Base-by-base conservation (phyloP, 2,329 filamentous ascomycete genomes). In the Boeremia exigua region DNA sequence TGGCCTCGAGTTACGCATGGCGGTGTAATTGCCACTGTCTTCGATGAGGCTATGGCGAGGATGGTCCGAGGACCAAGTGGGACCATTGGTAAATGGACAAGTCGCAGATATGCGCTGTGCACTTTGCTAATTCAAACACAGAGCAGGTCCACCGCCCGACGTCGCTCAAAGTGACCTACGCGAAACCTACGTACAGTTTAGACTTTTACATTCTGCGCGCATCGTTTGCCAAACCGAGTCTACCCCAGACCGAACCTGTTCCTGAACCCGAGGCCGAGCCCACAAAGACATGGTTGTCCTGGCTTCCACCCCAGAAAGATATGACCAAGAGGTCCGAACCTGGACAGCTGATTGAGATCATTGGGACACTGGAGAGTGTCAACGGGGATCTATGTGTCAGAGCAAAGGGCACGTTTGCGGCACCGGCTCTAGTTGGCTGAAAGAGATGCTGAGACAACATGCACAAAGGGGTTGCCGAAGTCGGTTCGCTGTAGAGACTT, bases 1-100 rank as follows among this genome's bases (percentile, higher is more conserved):
- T 93, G 88, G 88, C 89, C 89, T 1, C 82, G 84, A 11, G 80
- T 90, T 36, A 85, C 86, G 47, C 90, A 94, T 76, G 90, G 90
- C 51, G 90, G 90, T 12, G 80, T 82, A 6, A 80, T 90, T 44
- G 88, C 87, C 7, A 91, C 87, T 0, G 73, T 90, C 3, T 75
- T 92, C 33, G 85, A 90, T 71, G 90, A 92, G 77, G 84, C 82
- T 47, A 79, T 91, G 58, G 86, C 86, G n/a, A 80, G 88, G 38
- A 86, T 85, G 82, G 84, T 65, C 75, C 88, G 62, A 82, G 86
- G 67, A 79, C 86, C 37, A 0, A 61, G 65, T 40, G 63, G 60
- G 0, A 43, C 59, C 34, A 51, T 75, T 28, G 70, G 72, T 74
- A 67, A 25, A 63, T 19, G 19, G 19, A 19, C 23, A 33, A n/a